Conservation (phyloP, 1,284 basidiomycete species). For the Rhodotorula glutinis region DNA sequence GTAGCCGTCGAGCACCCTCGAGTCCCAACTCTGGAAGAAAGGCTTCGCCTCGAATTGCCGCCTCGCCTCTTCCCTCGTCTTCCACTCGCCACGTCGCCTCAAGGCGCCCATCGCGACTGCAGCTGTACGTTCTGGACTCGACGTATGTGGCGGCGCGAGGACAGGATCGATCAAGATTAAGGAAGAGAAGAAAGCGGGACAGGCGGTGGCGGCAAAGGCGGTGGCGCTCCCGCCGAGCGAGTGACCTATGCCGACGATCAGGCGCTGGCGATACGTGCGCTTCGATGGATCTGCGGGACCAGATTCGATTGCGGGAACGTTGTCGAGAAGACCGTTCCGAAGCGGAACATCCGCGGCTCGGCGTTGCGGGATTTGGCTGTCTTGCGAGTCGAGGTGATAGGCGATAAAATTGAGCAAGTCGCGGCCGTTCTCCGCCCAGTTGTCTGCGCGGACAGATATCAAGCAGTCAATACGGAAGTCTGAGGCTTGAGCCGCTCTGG, state of each 20-base stretch:
- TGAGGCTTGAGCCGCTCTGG: too few species aligned
- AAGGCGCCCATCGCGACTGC: conserved; percentile 44
- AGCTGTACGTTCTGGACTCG: neutral
- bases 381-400: conserved; percentile 54
- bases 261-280: conserved; percentile 39
- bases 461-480: too few species aligned
- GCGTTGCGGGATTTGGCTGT: neutral
- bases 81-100: conserved; percentile 38
- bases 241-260: conserved; percentile 68
- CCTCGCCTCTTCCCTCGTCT: conserved; percentile 61
- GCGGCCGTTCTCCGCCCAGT: conserved; percentile 66
- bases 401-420: conserved; percentile 70
- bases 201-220: conserved; percentile 49
- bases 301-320: neutral
- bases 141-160: conserved; percentile 50
- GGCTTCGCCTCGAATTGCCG: conserved; percentile 56
- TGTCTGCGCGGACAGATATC: conserved; percentile 51
- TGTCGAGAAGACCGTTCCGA: conserved; percentile 26
- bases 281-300: conserved; percentile 44
- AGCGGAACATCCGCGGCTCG: neutral
- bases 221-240: conserved; percentile 67
- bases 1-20: conserved; percentile 64
- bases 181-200: conserved; percentile 66
- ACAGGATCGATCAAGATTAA: conserved; percentile 79
- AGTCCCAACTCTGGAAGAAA: conserved; percentile 74